Evolutionary conservation across 1,139 yeast species (phyloP).

Genomic region (Suhomyces bokatorum): DNA sequence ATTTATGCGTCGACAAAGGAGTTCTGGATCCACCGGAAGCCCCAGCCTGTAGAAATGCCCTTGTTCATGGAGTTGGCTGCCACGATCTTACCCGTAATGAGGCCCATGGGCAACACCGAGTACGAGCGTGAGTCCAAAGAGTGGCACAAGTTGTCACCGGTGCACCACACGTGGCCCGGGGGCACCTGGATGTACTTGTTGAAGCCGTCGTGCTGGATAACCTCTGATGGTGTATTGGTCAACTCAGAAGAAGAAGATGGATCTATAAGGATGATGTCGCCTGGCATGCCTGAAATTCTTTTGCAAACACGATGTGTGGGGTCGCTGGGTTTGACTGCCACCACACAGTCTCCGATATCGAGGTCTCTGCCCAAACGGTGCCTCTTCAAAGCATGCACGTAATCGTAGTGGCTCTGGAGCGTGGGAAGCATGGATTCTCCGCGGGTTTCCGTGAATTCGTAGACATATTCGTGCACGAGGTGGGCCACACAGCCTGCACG

Average conservation of each 20-base stretch:
- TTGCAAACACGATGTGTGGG: slow-evolving; percentile 87
- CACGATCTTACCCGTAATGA: slow-evolving; percentile 84
- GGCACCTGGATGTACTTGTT: slow-evolving; percentile 70
- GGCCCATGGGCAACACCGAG: slow-evolving; percentile 83
- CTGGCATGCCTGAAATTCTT: slow-evolving; percentile 94
- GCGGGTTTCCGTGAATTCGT: slow-evolving; percentile 77
- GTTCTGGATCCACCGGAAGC: slow-evolving; percentile 56
- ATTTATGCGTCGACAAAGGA: slow-evolving; percentile 25
- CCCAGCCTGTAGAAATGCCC: slow-evolving; percentile 40
- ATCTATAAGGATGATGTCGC: slow-evolving; percentile 78
- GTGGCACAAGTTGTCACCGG: slow-evolving; percentile 88
- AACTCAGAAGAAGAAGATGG: slow-evolving; percentile 65
- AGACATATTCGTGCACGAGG: slow-evolving; percentile 61
- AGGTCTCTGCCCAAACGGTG: slow-evolving; percentile 60
- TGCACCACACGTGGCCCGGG: slow-evolving; percentile 94
- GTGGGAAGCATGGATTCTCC: slow-evolving; percentile 98
- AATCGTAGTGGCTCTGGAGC: slow-evolving; percentile 69
- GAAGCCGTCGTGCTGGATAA: slow-evolving; percentile 43
- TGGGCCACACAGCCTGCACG: slow-evolving; percentile 72
- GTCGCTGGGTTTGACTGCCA: slow-evolving; percentile 87
- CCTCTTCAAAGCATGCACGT: slow-evolving; percentile 72
- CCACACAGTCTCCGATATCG: slow-evolving; percentile 81
- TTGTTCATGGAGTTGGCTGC: slow-evolving; percentile 55
- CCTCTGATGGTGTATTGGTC: slow-evolving; percentile 39
- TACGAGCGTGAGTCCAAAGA: slow-evolving; percentile 91